Percentiles rank a stretch among this genome's conserved stretches.
phyloP scores from a whole-genome alignment of 441 rosid genomes.

The Monsonia emarginata region DNA sequence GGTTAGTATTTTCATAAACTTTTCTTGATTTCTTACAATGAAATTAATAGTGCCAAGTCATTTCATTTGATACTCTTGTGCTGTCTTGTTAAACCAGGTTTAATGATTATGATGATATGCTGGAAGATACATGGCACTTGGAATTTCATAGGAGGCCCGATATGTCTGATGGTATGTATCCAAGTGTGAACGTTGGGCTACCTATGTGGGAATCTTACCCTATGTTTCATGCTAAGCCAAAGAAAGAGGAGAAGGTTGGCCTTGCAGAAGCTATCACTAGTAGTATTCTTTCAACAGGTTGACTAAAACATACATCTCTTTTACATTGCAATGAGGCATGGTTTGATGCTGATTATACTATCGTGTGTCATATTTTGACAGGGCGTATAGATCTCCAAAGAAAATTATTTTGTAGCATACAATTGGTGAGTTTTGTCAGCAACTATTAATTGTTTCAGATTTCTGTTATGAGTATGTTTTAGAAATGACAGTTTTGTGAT shows the following conservation, averaged over 20 bases:
- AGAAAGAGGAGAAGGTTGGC: conserved; percentile 93
- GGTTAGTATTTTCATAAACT: conserved; percentile 34
- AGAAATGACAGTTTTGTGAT: conserved; percentile 22
- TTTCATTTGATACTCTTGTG: neutral
- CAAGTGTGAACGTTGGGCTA: conserved; percentile 44
- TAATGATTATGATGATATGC: conserved; percentile 79
- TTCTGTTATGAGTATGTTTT: neutral
- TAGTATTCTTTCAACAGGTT: conserved; percentile 88
- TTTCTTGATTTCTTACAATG: conserved; percentile 6
- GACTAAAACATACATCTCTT: conserved; percentile 11
- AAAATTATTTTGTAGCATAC: conserved; percentile 80
- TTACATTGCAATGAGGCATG: conserved; percentile 12
- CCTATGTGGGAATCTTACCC: conserved; percentile 80
- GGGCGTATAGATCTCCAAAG: conserved; percentile 91
- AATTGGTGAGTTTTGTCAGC: conserved; percentile 45
- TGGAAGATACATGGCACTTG: conserved; percentile 79
- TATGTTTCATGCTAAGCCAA: conserved; percentile 49
- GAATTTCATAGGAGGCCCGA: conserved; percentile 76
- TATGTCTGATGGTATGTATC: conserved; percentile 42
- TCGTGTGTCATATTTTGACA: conserved; percentile 21
- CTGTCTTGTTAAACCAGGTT: conserved; percentile 41
- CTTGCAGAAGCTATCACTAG: conserved; percentile 86
- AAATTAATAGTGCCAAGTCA: conserved; percentile 10
- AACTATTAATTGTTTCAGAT: conserved; percentile 7
- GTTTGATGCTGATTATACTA: conserved; percentile 14